Evolutionary conservation across 2,329 filamentous ascomycete species (phyloP).

Genomic region (Trichophyton simii): DNA sequence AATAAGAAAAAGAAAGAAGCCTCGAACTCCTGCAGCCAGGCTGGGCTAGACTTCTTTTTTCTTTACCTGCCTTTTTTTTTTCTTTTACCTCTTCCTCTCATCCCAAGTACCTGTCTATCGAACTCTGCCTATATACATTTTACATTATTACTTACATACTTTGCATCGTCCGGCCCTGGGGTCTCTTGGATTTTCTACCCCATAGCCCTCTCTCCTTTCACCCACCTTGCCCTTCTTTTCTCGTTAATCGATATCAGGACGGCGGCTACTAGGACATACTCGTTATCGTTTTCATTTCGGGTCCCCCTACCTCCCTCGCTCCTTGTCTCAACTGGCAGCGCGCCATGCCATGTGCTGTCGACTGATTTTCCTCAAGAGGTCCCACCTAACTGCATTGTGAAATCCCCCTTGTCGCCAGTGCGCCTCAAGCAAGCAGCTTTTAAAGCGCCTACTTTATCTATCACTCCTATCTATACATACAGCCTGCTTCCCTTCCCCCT

Average conservation of each 20-base stretch:
- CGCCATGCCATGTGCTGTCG: conserved; percentile 1
- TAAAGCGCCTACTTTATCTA: background rate
- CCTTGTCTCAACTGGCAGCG: background rate
- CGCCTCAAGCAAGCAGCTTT: background rate
- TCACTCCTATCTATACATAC: background rate
- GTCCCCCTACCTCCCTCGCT: background rate
- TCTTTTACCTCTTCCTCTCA: background rate
- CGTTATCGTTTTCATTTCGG: background rate
- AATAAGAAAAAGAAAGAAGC: conserved; percentile 1
- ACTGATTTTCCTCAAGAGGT: background rate
- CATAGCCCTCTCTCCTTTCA: background rate
- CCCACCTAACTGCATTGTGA: conserved; percentile 5
- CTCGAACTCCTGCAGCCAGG: conserved; percentile 2
- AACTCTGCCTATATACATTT: background rate
- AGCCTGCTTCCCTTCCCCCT: background rate
- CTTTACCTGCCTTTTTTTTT: background rate
- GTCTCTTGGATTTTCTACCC: background rate
- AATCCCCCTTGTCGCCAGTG: background rate
- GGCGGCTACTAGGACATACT: background rate
- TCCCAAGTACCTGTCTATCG: background rate
- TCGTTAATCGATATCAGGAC: background rate
- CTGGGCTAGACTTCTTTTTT: background rate
- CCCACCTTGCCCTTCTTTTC: background rate
- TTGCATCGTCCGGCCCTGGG: background rate
- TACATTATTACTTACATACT: conserved; percentile 1